phyloP scores from a whole-genome alignment of 805 yeast genomes.

The Candida maltosa region DNA sequence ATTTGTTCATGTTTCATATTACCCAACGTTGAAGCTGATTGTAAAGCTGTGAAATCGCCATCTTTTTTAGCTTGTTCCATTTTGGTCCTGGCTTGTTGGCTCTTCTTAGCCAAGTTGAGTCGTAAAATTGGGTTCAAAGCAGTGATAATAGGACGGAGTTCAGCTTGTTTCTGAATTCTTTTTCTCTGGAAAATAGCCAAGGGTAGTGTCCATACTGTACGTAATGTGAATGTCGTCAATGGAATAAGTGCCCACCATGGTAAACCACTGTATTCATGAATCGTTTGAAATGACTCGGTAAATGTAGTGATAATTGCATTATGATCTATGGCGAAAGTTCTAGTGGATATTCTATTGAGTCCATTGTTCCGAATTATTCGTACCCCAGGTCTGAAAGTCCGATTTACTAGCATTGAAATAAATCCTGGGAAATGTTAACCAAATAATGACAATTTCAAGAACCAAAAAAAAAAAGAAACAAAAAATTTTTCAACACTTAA shows the following conservation, averaged over 20 bases:
- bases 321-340: constrained; percentile 29
- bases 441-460: too few species aligned
- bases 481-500: background rate
- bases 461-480: background rate
- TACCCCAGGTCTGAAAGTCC: background rate
- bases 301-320: constrained; percentile 26
- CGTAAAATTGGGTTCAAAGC: constrained; percentile 76
- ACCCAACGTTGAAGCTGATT: constrained; percentile 29
- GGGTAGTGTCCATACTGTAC: constrained; percentile 72
- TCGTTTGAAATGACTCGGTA: constrained; percentile 38
- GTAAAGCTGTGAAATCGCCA: constrained; percentile 6
- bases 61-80: constrained; percentile 10
- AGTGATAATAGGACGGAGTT: constrained; percentile 63
- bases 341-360: background rate
- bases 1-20: constrained; percentile 75
- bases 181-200: constrained; percentile 70
- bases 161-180: constrained; percentile 67
- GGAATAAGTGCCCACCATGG: constrained; percentile 89
- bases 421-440: background rate
- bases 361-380: background rate
- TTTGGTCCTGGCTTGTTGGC: constrained; percentile 31
- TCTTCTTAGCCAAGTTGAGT: constrained; percentile 49
- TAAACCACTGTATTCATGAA: constrained; percentile 57
- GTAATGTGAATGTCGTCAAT: constrained; percentile 58
- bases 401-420: background rate